Evolutionary conservation across 2,329 filamentous ascomycete species (phyloP), one percentile per base, ranked within the genome.

Genomic region (Helotiales sp.): DNA sequence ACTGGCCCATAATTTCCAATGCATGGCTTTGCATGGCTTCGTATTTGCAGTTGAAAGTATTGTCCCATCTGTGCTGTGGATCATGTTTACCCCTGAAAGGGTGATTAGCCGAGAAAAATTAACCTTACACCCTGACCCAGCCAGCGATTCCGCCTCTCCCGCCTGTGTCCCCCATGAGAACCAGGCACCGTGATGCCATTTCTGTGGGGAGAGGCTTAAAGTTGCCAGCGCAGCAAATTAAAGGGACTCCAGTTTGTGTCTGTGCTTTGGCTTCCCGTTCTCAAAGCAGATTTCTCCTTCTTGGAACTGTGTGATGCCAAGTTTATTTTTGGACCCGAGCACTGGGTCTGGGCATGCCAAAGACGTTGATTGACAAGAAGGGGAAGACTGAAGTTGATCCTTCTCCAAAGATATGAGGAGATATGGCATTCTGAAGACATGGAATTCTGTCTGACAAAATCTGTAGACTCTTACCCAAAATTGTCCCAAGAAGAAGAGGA

Each of bases 251-350:
- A 10, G 28, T 37, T 57, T 34, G 52, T 20, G 32, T 55, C 50
- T 55, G 50, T 37, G 52, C 52, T 57, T 40, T 37, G 52, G 24
- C 30, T 57, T 34, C 32, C 32, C 30, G 32, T 37, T 40, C 52
- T 32, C 32, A 57, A 57, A 22, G 20, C 32, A 22, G 52, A 57
- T 57, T 34, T 22, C 20, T 57, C 17, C 5, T 37, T 15, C 52
- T 57, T 57, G 52, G 50, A 57, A 37, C 34, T 37, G 52, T 20
- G 32, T 57, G 52, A 24, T 57, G 52, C 52, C 52, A 57, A 57
- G 52, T 20, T 11, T 11, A 22, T 10, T 13, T 40, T 34, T 20
- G 17, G 52, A 57, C 32, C 52, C 52, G 30, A 57, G 20, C 30
- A 8, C 20, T 28, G 20, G 28, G 28, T 37, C 52, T 57, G 52